phyloP scores from a whole-genome alignment of 352 stramenopile species.

The Peronospora tabacina region DNA sequence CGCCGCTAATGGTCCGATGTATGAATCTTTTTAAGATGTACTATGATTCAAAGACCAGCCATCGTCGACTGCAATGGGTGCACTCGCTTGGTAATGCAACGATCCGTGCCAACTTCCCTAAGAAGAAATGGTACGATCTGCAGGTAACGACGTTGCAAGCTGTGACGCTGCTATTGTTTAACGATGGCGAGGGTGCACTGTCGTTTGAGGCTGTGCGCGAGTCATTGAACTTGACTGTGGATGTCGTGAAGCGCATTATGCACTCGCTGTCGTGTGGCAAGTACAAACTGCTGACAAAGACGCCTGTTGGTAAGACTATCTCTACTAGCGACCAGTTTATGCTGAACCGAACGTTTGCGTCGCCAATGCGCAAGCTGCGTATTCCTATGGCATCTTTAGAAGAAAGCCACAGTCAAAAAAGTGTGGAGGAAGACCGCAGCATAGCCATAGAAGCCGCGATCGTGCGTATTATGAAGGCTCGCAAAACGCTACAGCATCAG shows the following conservation, averaged over 20 bases:
- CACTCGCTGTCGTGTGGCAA: conserved; percentile 98
- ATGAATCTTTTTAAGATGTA: conserved; percentile 96
- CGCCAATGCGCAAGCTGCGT: conserved; percentile 95
- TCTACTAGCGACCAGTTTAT: conserved; percentile 90
- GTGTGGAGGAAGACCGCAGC: conserved; percentile 93
- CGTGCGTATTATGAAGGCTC: conserved; percentile 99
- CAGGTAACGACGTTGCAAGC: conserved; percentile 97
- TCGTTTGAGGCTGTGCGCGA: conserved; percentile 89
- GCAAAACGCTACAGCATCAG: conserved; percentile 96
- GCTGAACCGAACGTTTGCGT: conserved; percentile 92
- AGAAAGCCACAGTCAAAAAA: conserved; percentile 96
- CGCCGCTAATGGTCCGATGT: conserved; percentile 89
- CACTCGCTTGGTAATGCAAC: conserved; percentile 95
- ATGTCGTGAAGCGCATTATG: conserved; percentile 96
- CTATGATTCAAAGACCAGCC: conserved; percentile 90
- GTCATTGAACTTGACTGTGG: conserved; percentile 91
- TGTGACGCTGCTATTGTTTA: conserved; percentile 93
- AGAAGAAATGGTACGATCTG: conserved; percentile 94
- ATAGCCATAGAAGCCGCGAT: conserved; percentile 99
- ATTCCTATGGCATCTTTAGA: conserved; percentile 99
- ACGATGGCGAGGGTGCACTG: conserved; percentile 77
- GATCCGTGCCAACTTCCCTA: conserved; percentile 73
- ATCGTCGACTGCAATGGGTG: conserved; percentile 95
- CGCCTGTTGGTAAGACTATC: conserved; percentile 91
- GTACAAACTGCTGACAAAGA: conserved; percentile 96